Conservation (phyloP, 306 rosid species). For the Vicia sativa region DNA sequence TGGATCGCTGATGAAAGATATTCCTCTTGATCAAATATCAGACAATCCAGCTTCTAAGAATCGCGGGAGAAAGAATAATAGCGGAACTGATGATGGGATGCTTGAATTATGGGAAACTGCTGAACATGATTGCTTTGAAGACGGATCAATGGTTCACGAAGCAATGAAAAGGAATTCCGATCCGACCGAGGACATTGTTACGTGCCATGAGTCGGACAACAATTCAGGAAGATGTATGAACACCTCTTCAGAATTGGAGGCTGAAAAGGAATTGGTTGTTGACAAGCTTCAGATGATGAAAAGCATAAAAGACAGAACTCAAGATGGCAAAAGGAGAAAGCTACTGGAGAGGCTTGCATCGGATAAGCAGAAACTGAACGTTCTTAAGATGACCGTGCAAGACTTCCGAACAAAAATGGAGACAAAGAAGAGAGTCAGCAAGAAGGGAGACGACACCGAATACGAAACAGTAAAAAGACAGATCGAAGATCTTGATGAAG, state of each 20-base stretch:
- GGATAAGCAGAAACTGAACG: conserved; percentile 63
- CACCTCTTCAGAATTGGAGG: conserved; percentile 59
- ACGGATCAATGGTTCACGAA: conserved; percentile 38
- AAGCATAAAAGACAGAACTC: conserved; percentile 50
- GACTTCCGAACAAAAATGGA: conserved; percentile 73
- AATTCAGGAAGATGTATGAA: conserved; percentile 42
- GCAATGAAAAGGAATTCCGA: conserved; percentile 44
- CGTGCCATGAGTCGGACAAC: conserved; percentile 42
- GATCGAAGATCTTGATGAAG: conserved; percentile 72
- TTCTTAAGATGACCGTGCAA: conserved; percentile 55
- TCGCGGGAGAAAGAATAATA: conserved; percentile 55
- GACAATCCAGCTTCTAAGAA: conserved; percentile 55
- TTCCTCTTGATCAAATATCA: conserved; percentile 83
- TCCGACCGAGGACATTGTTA: conserved; percentile 47
- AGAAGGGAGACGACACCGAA: conserved; percentile 53
- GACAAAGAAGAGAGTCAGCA: conserved; percentile 54
- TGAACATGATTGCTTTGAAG: conserved; percentile 50
- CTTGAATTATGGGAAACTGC: conserved; percentile 90
- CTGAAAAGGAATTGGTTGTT: conserved; percentile 73
- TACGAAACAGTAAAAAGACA: conserved; percentile 71
- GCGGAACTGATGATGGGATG: conserved; percentile 77
- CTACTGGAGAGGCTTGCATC: conserved; percentile 77
- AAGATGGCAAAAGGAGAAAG: conserved; percentile 64
- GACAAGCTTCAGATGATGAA: conserved; percentile 70
- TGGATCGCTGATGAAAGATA: conserved; percentile 80